Evolutionary conservation across 768 basidiomycete species (phyloP).

Genomic region (Boletus pseudo-olivaceus): DNA sequence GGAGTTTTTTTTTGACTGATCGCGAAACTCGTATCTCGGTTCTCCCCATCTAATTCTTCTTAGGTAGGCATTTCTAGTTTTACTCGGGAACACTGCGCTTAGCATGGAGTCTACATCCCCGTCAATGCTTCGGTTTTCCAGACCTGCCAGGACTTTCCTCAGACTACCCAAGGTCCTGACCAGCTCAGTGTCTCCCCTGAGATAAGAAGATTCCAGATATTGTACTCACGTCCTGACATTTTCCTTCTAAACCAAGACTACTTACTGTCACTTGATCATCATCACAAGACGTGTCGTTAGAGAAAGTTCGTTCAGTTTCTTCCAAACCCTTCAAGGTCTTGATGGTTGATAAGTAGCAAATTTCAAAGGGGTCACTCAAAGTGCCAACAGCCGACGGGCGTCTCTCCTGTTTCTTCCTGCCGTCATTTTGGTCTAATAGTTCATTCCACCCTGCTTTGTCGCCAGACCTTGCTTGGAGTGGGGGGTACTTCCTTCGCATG

Average conservation of each 20-base stretch:
- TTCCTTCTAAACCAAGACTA: background rate
- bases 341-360: background rate
- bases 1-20: background rate
- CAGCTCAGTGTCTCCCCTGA: background rate
- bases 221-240: no score
- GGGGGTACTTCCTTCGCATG: no score
- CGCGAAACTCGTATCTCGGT: background rate
- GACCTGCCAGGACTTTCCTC: background rate
- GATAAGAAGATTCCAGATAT: background rate
- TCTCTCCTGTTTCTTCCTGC: no score
- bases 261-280: background rate
- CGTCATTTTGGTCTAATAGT: no score
- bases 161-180: background rate
- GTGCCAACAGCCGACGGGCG: background rate
- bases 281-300: background rate
- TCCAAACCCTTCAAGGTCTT: background rate
- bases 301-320: background rate
- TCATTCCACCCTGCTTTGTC: no score
- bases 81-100: background rate
- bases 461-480: no score
- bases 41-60: background rate
- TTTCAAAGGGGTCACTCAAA: background rate
- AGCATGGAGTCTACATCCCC: background rate
- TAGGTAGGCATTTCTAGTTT: background rate
- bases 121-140: background rate